Conservation (phyloP, 345 rosid species). For the Alliaria petiolata region DNA sequence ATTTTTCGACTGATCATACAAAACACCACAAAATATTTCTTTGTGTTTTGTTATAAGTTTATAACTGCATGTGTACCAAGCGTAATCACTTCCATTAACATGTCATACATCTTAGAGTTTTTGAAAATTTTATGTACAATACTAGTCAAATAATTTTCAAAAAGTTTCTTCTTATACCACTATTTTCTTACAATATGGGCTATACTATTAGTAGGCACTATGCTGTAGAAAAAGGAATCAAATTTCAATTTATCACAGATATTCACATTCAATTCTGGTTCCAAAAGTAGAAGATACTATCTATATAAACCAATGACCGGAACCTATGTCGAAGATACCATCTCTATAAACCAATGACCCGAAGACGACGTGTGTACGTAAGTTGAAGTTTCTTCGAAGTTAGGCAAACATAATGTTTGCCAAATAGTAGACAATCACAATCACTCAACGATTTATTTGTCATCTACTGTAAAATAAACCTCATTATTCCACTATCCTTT, state of each 20-base stretch:
- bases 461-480: not conserved
- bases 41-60: no score
- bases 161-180: no score
- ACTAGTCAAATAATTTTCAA: no score
- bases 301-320: not conserved
- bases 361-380: not conserved
- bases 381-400: conserved; percentile 19
- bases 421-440: conserved; percentile 4
- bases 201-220: not conserved
- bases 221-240: not conserved
- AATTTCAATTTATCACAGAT: not conserved
- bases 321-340: not conserved
- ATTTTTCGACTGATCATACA: not conserved
- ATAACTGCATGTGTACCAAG: no score
- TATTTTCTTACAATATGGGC: not conserved
- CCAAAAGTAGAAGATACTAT: not conserved
- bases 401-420: conserved; percentile 23
- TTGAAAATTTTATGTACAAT: not conserved
- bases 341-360: not conserved
- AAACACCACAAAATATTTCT: not conserved
- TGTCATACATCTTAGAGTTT: not conserved
- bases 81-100: not conserved
- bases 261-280: not conserved
- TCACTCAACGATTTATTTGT: not conserved
- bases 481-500: not conserved